Conservation (phyloP, 2,329 filamentous ascomycete species). For the Xylariaceae sp. region DNA sequence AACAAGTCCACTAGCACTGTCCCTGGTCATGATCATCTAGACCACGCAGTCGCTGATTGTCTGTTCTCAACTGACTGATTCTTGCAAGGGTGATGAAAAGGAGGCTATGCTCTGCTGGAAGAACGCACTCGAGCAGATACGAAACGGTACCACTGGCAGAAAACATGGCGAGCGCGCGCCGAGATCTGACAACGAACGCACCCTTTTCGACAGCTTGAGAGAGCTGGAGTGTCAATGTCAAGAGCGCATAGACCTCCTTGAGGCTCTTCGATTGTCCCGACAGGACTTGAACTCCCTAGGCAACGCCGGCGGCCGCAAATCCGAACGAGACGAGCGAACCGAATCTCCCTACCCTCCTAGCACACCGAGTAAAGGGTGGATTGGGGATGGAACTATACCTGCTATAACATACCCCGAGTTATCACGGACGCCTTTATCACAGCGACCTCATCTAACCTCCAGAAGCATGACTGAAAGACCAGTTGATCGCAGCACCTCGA, state of each 20-base stretch:
- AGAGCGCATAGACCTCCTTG: conserved; percentile 82
- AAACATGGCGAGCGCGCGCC: conserved; percentile 63
- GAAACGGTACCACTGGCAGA: conserved; percentile 75
- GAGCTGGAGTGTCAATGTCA: conserved; percentile 88
- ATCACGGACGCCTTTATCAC: conserved; percentile 59
- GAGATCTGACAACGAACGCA: conserved; percentile 75
- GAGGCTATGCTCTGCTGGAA: conserved; percentile 91
- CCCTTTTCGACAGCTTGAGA: conserved; percentile 72
- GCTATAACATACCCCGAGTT: conserved; percentile 74
- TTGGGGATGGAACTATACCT: conserved; percentile 76
- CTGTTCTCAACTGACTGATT: conserved; percentile 2
- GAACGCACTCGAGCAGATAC: conserved; percentile 80
- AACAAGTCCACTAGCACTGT: too few species aligned
- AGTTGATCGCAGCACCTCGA: conserved; percentile 30
- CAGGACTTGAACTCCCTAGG: conserved; percentile 35
- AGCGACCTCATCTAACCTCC: conserved; percentile 51
- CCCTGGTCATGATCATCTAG: too few species aligned
- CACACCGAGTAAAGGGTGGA: conserved; percentile 49
- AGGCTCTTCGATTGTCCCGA: conserved; percentile 67
- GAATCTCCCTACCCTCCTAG: conserved; percentile 14
- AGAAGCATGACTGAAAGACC: conserved; percentile 48
- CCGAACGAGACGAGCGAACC: conserved; percentile 19
- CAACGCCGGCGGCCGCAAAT: conserved; percentile 10
- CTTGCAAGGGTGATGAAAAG: conserved; percentile 70
- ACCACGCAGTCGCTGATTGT: background rate